Base-by-base conservation (phyloP, 2,329 filamentous ascomycete species). In the Leptoxyphium fumago region DNA sequence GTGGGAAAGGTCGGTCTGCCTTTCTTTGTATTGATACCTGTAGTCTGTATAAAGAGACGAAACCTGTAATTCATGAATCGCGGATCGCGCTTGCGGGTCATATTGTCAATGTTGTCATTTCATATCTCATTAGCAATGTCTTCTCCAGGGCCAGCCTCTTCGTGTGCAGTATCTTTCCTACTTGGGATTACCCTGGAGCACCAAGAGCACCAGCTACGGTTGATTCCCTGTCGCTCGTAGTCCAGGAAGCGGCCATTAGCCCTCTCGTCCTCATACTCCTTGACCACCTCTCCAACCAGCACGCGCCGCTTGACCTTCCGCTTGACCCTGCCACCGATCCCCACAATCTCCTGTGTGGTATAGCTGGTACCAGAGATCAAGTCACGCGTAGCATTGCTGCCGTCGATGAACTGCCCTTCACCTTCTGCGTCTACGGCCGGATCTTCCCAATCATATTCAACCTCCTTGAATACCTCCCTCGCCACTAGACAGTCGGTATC, bases 201-300 rank as follows among this genome's bases (percentile, higher is more conserved):
- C 88, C 89, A 95, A 0, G 83, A 85, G 62, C 88, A 96, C 85
- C 86, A 94, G 58, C 83, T 87, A 48, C 88, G 73, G 45, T 78
- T 70, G 41, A 65, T 63, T 1, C 84, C 84, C 11, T 69, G 69
- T 43, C 80, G 73, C 63, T 96, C 89, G 18, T 81, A 68, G 13
- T 72, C 71, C 21, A 95, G 67, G 51, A 82, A 81, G 45, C 73
- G 71, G 4, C 77, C 77, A 7, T 72, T 71, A 30, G 73, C 73
- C 45, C 75, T 73, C 63, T 93, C 85, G 57, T 89, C 85, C 50
- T 84, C 82, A 66, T 80, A 87, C 60, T 94, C 85, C 48, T 82
- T 82, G 10, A 95, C 89, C 48, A 82, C 85, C 4, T 82, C 83
- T 1, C 88, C 89, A 0, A 95, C 79, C 47, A 74, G 75, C 5